Evolutionary conservation across 352 stramenopile species (phyloP).

Genomic region (Globisporangium recalcitrans): DNA sequence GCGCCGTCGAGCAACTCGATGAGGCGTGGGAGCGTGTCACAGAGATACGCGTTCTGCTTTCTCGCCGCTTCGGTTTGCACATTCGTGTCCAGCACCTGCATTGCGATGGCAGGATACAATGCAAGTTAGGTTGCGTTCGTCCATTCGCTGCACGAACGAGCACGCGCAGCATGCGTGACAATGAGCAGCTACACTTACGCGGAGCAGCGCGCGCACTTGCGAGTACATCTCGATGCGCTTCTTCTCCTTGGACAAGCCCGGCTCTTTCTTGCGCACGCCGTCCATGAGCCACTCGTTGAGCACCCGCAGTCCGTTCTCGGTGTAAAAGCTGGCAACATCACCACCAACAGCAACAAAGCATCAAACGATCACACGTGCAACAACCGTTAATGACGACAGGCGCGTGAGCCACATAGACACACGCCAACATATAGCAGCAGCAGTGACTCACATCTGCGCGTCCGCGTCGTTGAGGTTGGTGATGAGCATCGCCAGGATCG

Average conservation of each 20-base stretch:
- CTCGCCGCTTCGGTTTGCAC: slow-evolving; percentile 58
- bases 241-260: slow-evolving; percentile 49
- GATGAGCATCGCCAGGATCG: slow-evolving; percentile 72
- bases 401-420: not conserved
- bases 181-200: slow-evolving; percentile 24
- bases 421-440: not conserved
- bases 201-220: slow-evolving; percentile 68
- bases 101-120: not conserved
- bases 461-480: slow-evolving; percentile 63
- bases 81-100: slow-evolving; percentile 72
- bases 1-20: slow-evolving; percentile 61
- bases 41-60: slow-evolving; percentile 68
- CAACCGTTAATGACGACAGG: not conserved
- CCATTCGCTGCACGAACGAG: not conserved
- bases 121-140: not conserved
- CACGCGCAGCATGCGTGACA: no score
- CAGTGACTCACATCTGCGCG: slow-evolving; percentile 42
- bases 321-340: slow-evolving; percentile 50
- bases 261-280: slow-evolving; percentile 31
- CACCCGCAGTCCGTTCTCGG: slow-evolving; percentile 62
- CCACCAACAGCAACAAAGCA: not conserved
- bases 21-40: slow-evolving; percentile 50
- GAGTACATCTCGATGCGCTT: slow-evolving; percentile 65
- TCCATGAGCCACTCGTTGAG: slow-evolving; percentile 71
- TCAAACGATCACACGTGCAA: not conserved